Base-by-base conservation (phyloP, 2,329 filamentous ascomycete species). In the Aspergillus neoniger region DNA sequence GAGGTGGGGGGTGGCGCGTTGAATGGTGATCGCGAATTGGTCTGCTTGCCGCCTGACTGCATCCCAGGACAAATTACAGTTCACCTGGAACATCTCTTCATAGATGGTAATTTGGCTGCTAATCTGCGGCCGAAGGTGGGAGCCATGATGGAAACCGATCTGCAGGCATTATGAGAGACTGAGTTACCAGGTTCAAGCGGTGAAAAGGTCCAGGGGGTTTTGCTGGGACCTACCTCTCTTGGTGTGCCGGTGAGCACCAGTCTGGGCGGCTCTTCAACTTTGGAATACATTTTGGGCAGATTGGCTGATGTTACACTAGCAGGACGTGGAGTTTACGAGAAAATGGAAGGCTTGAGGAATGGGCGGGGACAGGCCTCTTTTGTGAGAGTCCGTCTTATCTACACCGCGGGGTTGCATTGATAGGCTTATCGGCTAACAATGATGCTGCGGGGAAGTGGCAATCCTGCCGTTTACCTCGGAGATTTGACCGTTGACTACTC, bases 111-210 rank as follows among this genome's bases (percentile, higher is more conserved):
- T 79, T 57, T 77, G 76, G 58, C 77, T 71, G 4, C 59, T 58
- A 44, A 85, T 79, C 38, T 82, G 76, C 0, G 65, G 17, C 6
- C 65, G 69, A 1, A 82, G 77, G 10, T 71, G 63, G 5, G 62
- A 63, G 51, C 82, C 82, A 67, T 85, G 82, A 41, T 77, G 71
- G 44, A 77, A 58, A 53, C 82, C 82, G 49, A 85, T 84, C 82
- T 84, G 32, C 32, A 12, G 5, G 32, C 32, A 12, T 14, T 36
- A 36, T 12, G 32, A 36, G 32, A 36, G 10, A 36, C 12, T 36
- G 5, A 36, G 32, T 36, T 36, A 36, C 32, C 32, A 5, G 32
- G 5, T 5, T 36, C 32, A 36, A 36, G 12, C 32, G 10, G 12
- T 5, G 32, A 14, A 36, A 36, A 14, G 12, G 32, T 14, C 12